phyloP scores from a whole-genome alignment of 2,329 filamentous ascomycete species.

The Akanthomyces dipterigenus region DNA sequence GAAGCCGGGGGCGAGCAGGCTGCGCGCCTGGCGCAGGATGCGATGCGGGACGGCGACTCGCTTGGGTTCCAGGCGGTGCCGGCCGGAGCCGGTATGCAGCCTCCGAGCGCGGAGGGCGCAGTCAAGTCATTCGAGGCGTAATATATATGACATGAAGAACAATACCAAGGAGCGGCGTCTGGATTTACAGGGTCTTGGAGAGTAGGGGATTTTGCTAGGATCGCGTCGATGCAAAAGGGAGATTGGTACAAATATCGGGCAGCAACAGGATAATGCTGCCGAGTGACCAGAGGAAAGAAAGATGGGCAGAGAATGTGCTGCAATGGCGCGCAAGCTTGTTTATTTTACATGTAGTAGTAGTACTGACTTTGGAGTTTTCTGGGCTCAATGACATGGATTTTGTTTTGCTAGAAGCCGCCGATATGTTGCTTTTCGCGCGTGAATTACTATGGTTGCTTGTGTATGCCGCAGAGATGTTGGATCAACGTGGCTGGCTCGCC shows the following conservation, averaged over 20 bases:
- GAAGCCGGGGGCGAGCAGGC: constrained; percentile 44
- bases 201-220: constrained; percentile 3
- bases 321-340: background rate
- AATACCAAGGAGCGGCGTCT: constrained; percentile 12
- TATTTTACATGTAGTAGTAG: constrained; percentile 13
- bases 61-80: constrained; percentile 46
- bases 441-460: background rate
- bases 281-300: background rate
- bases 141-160: constrained; percentile 11
- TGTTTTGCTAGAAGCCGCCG: background rate
- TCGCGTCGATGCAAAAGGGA: background rate
- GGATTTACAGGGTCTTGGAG: constrained; percentile 8
- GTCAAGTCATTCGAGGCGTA: constrained; percentile 54
- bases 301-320: background rate
- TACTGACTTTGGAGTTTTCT: constrained; percentile 12
- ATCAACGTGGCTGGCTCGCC: background rate
- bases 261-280: constrained; percentile 6
- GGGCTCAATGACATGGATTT: constrained; percentile 12
- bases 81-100: constrained; percentile 40
- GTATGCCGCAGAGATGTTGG: background rate
- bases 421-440: background rate
- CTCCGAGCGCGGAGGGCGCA: constrained; percentile 47
- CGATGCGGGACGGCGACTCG: constrained; percentile 41
- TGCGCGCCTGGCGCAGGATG: constrained; percentile 40
- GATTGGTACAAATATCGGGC: constrained; percentile 6